Conservation (phyloP, 2,329 filamentous ascomycete species). For the Stachybotrys elegans region DNA sequence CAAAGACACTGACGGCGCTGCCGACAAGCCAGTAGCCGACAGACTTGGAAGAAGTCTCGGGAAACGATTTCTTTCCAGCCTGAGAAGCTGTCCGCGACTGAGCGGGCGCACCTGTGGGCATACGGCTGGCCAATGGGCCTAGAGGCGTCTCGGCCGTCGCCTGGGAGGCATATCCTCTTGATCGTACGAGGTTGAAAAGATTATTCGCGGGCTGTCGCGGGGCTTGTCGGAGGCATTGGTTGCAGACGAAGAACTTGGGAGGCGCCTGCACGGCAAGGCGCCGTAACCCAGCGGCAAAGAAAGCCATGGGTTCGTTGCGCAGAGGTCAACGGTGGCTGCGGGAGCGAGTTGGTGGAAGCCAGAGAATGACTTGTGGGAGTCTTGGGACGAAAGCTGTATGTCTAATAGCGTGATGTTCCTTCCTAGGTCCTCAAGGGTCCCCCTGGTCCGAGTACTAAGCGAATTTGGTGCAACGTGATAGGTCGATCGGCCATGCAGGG, state of each 20-base stretch:
- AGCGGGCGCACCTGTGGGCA: constrained; percentile 19
- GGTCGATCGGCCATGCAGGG: constrained; percentile 15
- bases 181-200: constrained; percentile 34
- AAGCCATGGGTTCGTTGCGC: too few species aligned
- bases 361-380: too few species aligned
- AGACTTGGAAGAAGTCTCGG: constrained; percentile 63
- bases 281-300: constrained; percentile 36
- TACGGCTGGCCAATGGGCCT: constrained; percentile 2
- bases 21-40: constrained; percentile 92
- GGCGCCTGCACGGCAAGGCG: constrained; percentile 33
- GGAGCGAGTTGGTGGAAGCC: too few species aligned
- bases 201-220: constrained; percentile 27
- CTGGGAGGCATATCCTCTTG: constrained; percentile 31
- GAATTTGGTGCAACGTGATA: constrained; percentile 22
- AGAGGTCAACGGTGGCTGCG: too few species aligned
- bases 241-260: constrained; percentile 38
- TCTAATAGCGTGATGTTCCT: background rate
- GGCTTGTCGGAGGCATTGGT: constrained; percentile 40
- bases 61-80: constrained; percentile 36
- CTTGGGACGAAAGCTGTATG: too few species aligned
- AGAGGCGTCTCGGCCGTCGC: constrained; percentile 21
- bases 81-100: constrained; percentile 15
- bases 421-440: background rate
- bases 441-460: background rate
- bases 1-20: constrained; percentile 90